These are phyloP conservation scores for Podospora pseudoanserina DNA, from an alignment of 495 filamentous ascomycete genomes.

Conservation along the genomic window DNA sequence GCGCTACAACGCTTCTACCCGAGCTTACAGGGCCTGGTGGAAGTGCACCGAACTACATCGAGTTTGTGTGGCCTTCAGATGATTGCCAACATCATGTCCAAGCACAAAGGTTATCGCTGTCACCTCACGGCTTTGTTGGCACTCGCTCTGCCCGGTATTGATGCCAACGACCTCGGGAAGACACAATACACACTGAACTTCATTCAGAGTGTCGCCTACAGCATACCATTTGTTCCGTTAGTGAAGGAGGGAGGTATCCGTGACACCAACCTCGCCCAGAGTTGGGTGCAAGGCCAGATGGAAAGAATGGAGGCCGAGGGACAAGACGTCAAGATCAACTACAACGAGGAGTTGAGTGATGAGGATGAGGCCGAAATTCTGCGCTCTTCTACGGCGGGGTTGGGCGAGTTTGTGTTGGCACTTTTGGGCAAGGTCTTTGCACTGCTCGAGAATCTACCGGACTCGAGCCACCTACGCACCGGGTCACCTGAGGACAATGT, in stretches of 20 bases:
- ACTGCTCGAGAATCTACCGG: constrained; percentile 89
- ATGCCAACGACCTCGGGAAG: constrained; percentile 97
- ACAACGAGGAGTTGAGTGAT: constrained; percentile 75
- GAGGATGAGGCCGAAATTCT: constrained; percentile 85
- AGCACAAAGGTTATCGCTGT: constrained; percentile 88
- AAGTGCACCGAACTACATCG: constrained; percentile 94
- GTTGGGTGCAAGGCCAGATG: constrained; percentile 93
- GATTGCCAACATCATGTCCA: constrained; percentile 82
- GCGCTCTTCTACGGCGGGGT: constrained; percentile 91
- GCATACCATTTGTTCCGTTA: constrained; percentile 84
- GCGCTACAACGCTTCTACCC: constrained; percentile 96
- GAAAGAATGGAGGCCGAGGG: constrained; percentile 89
- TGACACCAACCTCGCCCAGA: constrained; percentile 74
- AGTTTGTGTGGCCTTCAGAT: constrained; percentile 87
- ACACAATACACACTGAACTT: constrained; percentile 91
- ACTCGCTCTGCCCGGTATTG: constrained; percentile 88
- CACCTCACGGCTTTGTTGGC: constrained; percentile 91
- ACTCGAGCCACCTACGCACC: constrained; percentile 77
- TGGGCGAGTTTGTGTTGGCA: constrained; percentile 85
- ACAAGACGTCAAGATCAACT: constrained; percentile 77
- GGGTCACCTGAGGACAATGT: constrained; percentile 95
- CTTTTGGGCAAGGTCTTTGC: constrained; percentile 94
- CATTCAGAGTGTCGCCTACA: constrained; percentile 91
- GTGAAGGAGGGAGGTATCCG: constrained; percentile 68
- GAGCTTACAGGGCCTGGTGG: constrained; percentile 90